Evolutionary conservation across 2,329 filamentous ascomycete species (phyloP), one percentile per base, ranked within the genome.

Genomic region (Exserohilum rostratum): DNA sequence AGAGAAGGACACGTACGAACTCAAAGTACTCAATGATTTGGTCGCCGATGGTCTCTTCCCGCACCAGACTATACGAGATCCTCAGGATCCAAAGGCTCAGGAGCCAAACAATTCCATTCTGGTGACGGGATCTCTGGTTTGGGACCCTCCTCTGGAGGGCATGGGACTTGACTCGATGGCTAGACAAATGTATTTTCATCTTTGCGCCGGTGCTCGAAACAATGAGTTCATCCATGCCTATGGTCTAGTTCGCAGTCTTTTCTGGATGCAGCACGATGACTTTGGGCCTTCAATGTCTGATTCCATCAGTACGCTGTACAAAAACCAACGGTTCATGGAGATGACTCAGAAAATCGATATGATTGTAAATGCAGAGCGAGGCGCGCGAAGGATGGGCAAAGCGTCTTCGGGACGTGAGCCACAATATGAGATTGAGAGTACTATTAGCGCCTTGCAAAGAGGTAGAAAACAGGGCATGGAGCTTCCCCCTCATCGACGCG

Each of bases 221-320:
- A 80, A 85, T 45, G 74, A 79, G 0, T 79, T 88, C 0, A 85
- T 96, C 63, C 89, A 96, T 64, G 79, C 80, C 25, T 93, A 91
- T 69, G 93, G 93, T 3, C 83, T 87, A 15, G 87, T 96, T 3
- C 86, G 92, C 44, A 88, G 93, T 79, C 81, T 98, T 1, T 70
- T 93, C 34, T 93, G 92, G 87, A 67, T 87, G 3, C 81, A 84
- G 1, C 79, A 87, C 38, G 78, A 83, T 0, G 88, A 91, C 51
- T 85, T 85, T 60, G 66, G 74, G 6, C 58, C 72, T 1, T 62
- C 90, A 1, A 54, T 96, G 6, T 89, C 93, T 0, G 83, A 47
- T 76, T 78, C 63, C 2, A 68, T 89, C 2, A 73, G 78, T 30
- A 73, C 78, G 1, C 83, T 88, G n/a, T 81, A 76, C 37, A 87